Base-by-base conservation (phyloP, 139 green algal species). In the Spirogloea muscicola region DNA sequence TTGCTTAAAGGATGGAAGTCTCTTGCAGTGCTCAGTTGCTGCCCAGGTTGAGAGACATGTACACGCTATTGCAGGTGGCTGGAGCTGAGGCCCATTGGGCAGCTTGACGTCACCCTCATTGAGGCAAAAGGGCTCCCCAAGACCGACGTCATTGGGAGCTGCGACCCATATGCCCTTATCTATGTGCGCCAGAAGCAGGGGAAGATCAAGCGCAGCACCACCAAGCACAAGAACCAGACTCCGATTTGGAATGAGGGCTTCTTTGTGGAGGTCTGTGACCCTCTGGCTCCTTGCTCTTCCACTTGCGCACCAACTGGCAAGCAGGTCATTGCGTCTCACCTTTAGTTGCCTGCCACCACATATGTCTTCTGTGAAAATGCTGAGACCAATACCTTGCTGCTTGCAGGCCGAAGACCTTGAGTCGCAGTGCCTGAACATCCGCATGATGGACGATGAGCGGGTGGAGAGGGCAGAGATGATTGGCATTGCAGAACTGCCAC, bases 171-270 rank as follows among this genome's bases (percentile, higher is more conserved):
- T 33, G 29, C 69, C 10, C 40, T 79, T 25, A 29, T 79, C 36
- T 79, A 76, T 36, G 63, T 79, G 41, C 71, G 52, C 31, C 42
- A 79, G 71, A 68, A 68, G 36, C 13, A 79, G 52, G 71, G 63
- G 0, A 3, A 6, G 21, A 74, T 79, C 43, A 79, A 79, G 71
- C 61, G 71, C 43, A 79, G 63, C 63, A 48, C 64, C 39, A 71
- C 51, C 10, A 68, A 69, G 37, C 63, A 68, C 18, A 79, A 79
- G 29, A 38, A 34, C 25, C 64, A 39, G 1, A 29, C 66, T 9
- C 71, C 71, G 33, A 29, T 66, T 29, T 79, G 71, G 71, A 79
- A 79, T 7, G 71, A 79, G 10, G 46, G 63, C 18, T 79, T 76
- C 38, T 42, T 68, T 31, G 29, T 79, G 5, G 71, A 79, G 71